These are phyloP conservation scores for Suillus sp. DNA, from an alignment of 768 basidiomycete genomes.

Conservation along the genomic window DNA sequence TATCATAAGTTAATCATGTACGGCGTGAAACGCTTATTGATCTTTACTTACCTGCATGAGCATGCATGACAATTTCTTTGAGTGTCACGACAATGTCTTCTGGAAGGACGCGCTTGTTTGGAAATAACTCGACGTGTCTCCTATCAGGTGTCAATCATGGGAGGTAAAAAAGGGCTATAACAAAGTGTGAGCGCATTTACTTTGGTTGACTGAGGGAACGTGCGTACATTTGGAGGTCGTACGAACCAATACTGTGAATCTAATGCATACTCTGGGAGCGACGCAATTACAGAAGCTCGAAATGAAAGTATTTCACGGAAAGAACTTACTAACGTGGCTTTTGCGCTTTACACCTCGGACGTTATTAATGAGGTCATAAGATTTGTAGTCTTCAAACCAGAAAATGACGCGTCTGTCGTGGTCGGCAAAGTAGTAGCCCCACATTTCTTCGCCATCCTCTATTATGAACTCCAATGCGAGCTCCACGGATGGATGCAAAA, in stretches of 20 bases:
- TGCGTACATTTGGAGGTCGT: neutral
- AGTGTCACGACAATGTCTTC: slow-evolving; percentile 7
- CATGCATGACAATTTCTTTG: slow-evolving; percentile 11
- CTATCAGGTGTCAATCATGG: neutral
- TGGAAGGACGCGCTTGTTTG: slow-evolving; percentile 25
- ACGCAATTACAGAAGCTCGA: neutral
- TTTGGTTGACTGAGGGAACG: neutral
- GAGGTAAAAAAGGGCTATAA: neutral
- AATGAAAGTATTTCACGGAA: neutral
- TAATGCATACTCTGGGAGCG: slow-evolving; percentile 23
- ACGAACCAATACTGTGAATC: slow-evolving; percentile 32
- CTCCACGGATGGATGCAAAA: neutral
- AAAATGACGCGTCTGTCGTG: slow-evolving; percentile 45
- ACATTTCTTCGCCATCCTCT: neutral
- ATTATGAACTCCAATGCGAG: slow-evolving; percentile 14
- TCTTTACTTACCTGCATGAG: slow-evolving; percentile 13
- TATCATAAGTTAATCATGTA: slow-evolving; percentile 16
- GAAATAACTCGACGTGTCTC: slow-evolving; percentile 12
- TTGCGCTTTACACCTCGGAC: slow-evolving; percentile 40
- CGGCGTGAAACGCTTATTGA: neutral
- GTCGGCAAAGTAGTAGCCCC: slow-evolving; percentile 50
- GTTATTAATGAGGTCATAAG: slow-evolving; percentile 34
- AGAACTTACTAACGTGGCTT: slow-evolving; percentile 43
- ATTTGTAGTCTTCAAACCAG: slow-evolving; percentile 45
- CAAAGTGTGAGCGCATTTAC: neutral